phyloP scores from a whole-genome alignment of 179 eudicot species.

The Dionaea muscipula region DNA sequence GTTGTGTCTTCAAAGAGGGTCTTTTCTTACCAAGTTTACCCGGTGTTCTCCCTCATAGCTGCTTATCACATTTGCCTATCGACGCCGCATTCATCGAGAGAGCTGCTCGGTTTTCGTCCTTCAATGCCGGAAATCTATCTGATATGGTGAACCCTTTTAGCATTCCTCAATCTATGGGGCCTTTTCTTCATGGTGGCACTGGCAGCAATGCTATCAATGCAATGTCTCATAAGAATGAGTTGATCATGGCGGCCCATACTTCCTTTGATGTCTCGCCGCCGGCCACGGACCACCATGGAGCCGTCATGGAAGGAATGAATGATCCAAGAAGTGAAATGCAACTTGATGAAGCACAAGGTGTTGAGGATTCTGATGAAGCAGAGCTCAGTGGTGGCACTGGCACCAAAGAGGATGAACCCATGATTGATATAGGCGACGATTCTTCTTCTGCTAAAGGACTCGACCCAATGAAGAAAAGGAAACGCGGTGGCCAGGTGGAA shows the following conservation, averaged over 20 bases:
- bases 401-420: neutral
- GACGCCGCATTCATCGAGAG: conserved; percentile 89
- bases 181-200: conserved; percentile 1
- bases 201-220: conserved; percentile 29
- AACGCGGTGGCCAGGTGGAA: conserved; percentile 1
- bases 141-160: conserved; percentile 57
- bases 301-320: conserved; percentile 18
- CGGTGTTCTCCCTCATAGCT: conserved; percentile 36
- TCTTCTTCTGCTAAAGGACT: neutral
- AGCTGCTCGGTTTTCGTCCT: conserved; percentile 87
- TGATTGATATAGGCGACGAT: neutral
- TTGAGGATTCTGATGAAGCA: conserved; percentile 9
- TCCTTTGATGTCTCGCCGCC: conserved; percentile 25
- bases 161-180: conserved; percentile 13
- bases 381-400: neutral
- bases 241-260: conserved; percentile 21
- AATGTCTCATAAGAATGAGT: conserved; percentile 22
- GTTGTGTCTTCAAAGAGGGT: conserved; percentile 31
- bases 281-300: neutral
- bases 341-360: conserved; percentile 35
- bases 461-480: neutral
- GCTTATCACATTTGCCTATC: conserved; percentile 63
- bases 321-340: conserved; percentile 28
- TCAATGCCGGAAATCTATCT: conserved; percentile 54
- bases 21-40: conserved; percentile 10